Percentiles rank a stretch among this genome's conserved stretches.
phyloP scores from a whole-genome alignment of 2,329 filamentous ascomycete genomes.

The Penicillium sclerotiorum region DNA sequence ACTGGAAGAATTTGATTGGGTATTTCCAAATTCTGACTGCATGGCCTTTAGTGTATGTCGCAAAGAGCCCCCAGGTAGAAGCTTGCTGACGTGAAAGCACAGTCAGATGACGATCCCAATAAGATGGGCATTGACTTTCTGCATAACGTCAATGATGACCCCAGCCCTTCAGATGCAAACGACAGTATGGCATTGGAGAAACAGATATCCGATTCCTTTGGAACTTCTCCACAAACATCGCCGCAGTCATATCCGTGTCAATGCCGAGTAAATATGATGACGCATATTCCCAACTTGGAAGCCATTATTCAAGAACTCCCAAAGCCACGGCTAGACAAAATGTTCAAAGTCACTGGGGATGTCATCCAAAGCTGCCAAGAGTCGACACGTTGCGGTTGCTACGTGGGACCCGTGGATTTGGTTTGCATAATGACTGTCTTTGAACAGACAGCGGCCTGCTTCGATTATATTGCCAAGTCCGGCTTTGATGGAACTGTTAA shows the following conservation, averaged over 20 bases:
- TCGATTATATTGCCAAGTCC: conserved; percentile 18
- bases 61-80: background rate
- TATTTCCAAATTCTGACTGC: conserved; percentile 34
- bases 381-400: conserved; percentile 10
- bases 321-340: conserved; percentile 11
- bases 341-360: conserved; percentile 14
- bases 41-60: conserved; percentile 18
- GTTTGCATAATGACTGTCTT: conserved; percentile 20
- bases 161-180: no score
- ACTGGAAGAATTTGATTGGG: conserved; percentile 14
- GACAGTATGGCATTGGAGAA: no score
- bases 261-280: conserved; percentile 13
- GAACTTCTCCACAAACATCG: background rate
- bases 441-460: conserved; percentile 17
- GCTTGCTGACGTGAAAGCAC: no score
- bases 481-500: conserved; percentile 13
- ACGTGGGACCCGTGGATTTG: conserved; percentile 12
- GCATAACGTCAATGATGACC: no score
- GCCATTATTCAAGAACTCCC: conserved; percentile 7
- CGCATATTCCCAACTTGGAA: conserved; percentile 10
- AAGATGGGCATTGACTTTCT: no score
- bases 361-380: conserved; percentile 13
- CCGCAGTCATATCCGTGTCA: conserved; percentile 5
- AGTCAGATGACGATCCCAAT: no score
- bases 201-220: background rate